These are phyloP conservation scores for Macrophomina phaseolina DNA, from an alignment of 2,329 filamentous ascomycete species.

Conservation along the genomic window DNA sequence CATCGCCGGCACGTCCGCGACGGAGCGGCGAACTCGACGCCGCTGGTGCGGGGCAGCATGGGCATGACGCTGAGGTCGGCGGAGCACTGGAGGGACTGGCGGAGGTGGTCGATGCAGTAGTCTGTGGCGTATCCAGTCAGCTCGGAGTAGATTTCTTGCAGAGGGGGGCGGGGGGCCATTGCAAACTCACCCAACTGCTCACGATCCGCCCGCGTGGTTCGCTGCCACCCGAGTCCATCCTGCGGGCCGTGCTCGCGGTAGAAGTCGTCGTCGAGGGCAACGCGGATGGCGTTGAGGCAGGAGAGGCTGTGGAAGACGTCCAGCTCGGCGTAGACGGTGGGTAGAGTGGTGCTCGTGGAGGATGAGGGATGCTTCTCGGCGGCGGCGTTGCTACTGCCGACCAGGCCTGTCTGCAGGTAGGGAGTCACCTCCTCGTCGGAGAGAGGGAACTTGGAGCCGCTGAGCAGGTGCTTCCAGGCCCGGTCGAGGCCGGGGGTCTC, in stretches of 20 bases:
- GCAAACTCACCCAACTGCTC: constrained; percentile 3
- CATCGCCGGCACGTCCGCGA: constrained; percentile 23
- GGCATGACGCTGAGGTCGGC: constrained; percentile 26
- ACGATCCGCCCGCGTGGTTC: constrained; percentile 1
- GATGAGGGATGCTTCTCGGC: neutral
- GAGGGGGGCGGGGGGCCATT: neutral
- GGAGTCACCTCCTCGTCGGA: constrained; percentile 12
- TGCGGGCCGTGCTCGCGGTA: constrained; percentile 21
- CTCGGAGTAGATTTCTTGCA: neutral
- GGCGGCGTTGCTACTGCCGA: neutral
- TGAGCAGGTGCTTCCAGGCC: constrained; percentile 17
- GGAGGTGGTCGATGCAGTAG: constrained; percentile 26
- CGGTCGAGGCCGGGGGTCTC: constrained; percentile 21
- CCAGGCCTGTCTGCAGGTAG: constrained; percentile 1
- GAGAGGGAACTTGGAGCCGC: constrained; percentile 18
- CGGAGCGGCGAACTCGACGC: neutral
- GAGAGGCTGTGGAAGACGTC: constrained; percentile 24
- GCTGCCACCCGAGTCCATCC: constrained; percentile 22
- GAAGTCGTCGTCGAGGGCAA: constrained; percentile 22
- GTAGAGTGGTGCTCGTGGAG: neutral
- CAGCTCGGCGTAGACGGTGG: constrained; percentile 21
- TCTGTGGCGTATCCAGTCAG: constrained; percentile 2
- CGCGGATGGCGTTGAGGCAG: constrained; percentile 23
- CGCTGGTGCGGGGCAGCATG: neutral
- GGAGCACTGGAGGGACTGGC: constrained; percentile 25